Conservation (phyloP, 768 basidiomycete species). For the Termitomyces sp. region DNA sequence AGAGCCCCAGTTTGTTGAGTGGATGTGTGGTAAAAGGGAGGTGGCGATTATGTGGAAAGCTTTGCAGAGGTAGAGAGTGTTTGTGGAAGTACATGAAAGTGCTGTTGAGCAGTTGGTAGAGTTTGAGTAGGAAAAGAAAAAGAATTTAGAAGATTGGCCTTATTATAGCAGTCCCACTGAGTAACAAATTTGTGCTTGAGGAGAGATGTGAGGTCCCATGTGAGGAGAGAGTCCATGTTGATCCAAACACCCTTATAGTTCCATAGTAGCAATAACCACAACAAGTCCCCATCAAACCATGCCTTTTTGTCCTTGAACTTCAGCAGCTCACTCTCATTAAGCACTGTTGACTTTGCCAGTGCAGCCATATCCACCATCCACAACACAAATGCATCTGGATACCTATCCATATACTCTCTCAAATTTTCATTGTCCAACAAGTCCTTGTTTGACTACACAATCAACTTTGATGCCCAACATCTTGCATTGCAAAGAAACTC, state of each 20-base stretch:
- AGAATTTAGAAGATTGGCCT: constrained; percentile 20
- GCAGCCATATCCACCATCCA: constrained; percentile 62
- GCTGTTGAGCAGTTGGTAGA: constrained; percentile 74
- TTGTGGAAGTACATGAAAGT: constrained; percentile 91
- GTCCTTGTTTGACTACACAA: constrained; percentile 93
- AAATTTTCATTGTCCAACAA: constrained; percentile 57
- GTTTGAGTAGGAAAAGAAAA: constrained; percentile 2
- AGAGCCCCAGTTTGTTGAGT: constrained; percentile 95
- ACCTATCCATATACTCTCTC: constrained; percentile 53
- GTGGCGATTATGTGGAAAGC: constrained; percentile 89
- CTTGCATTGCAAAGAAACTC: constrained; percentile 92
- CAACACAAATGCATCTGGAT: constrained; percentile 72
- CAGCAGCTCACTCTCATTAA: constrained; percentile 66
- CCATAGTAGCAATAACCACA: constrained; percentile 88
- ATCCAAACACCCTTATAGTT: constrained; percentile 92
- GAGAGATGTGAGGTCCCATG: constrained; percentile 81
- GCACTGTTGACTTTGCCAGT: constrained; percentile 73
- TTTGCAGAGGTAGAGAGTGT: constrained; percentile 95
- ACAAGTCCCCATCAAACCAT: constrained; percentile 93
- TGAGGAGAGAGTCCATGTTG: constrained; percentile 95
- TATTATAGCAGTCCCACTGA: constrained; percentile 99
- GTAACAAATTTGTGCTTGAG: constrained; percentile 96
- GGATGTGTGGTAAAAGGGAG: constrained; percentile 66
- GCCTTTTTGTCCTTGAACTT: constrained; percentile 70
- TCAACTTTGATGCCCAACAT: constrained; percentile 60